Conservation (phyloP, 2,329 filamentous ascomycete genomes). For the Zymoseptoria pseudotritici region DNA sequence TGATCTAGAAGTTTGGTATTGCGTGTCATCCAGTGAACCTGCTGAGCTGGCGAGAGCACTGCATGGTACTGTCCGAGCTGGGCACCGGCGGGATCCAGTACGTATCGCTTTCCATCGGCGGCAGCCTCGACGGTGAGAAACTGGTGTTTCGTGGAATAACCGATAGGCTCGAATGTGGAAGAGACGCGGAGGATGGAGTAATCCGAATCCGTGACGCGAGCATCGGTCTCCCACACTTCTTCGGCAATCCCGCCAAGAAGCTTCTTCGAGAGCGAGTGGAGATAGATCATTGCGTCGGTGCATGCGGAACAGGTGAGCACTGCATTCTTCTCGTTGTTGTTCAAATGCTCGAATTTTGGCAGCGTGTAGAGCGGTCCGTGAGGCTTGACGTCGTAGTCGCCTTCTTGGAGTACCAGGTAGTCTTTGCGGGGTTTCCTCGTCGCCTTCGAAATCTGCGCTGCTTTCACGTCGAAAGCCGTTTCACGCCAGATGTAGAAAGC, state of each 20-base stretch:
- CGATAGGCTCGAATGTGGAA: neutral
- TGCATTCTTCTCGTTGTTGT: slow-evolving; percentile 5
- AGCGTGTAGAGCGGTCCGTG: slow-evolving; percentile 5
- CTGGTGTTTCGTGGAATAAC: neutral
- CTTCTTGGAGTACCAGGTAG: neutral
- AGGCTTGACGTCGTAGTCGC: neutral
- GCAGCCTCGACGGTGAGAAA: neutral
- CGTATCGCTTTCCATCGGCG: neutral
- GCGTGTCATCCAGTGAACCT: neutral
- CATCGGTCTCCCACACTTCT: neutral
- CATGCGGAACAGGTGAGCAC: slow-evolving; percentile 4
- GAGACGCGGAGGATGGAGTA: neutral
- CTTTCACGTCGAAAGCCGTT: slow-evolving; percentile 5
- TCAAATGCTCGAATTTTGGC: neutral
- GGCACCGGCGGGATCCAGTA: slow-evolving; percentile 2
- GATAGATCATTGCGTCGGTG: slow-evolving; percentile 1
- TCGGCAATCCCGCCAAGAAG: slow-evolving; percentile 4
- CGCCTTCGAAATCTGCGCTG: slow-evolving; percentile 1
- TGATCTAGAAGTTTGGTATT: neutral
- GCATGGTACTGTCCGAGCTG: slow-evolving; percentile 1
- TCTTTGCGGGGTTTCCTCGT: neutral
- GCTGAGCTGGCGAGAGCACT: neutral
- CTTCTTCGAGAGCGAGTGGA: slow-evolving; percentile 7
- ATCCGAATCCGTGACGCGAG: neutral
- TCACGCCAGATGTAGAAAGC: slow-evolving; percentile 10